These are phyloP conservation scores for Strobilomyces confusus DNA, from an alignment of 768 basidiomycete species.

Conservation along the genomic window DNA sequence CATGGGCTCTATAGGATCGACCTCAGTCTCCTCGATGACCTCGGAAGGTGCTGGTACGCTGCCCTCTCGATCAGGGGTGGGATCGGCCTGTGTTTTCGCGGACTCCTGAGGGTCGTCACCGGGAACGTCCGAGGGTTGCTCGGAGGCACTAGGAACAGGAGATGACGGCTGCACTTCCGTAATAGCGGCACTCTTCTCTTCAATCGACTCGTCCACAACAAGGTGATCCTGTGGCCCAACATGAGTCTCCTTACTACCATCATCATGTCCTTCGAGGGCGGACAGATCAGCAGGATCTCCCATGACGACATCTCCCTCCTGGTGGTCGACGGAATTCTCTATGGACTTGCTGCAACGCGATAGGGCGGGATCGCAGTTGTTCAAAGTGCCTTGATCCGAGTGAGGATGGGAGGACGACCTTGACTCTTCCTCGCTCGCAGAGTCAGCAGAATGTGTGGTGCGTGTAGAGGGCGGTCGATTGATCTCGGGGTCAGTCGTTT, in stretches of 20 bases:
- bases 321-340: neutral
- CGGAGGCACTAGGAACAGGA: neutral
- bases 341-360: constrained; percentile 2
- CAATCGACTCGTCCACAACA: constrained; percentile 7
- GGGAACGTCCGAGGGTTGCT: neutral
- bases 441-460: constrained; percentile 29
- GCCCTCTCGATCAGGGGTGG: neutral
- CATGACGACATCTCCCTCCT: constrained; percentile 4
- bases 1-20: constrained; percentile 44
- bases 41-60: neutral
- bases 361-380: constrained; percentile 27
- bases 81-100: constrained; percentile 20
- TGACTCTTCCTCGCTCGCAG: constrained; percentile 34
- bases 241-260: constrained; percentile 18
- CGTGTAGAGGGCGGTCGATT: constrained; percentile 32
- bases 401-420: constrained; percentile 14
- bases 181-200: neutral
- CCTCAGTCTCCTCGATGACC: neutral
- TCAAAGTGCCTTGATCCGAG: constrained; percentile 31
- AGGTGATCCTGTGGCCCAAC: constrained; percentile 19
- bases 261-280: neutral
- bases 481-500: too few relatives aligned
- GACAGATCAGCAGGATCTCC: neutral
- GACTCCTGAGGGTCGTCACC: neutral
- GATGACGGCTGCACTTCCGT: neutral